phyloP scores from a whole-genome alignment of 495 filamentous ascomycete species.

The Penicillium chermesinum region DNA sequence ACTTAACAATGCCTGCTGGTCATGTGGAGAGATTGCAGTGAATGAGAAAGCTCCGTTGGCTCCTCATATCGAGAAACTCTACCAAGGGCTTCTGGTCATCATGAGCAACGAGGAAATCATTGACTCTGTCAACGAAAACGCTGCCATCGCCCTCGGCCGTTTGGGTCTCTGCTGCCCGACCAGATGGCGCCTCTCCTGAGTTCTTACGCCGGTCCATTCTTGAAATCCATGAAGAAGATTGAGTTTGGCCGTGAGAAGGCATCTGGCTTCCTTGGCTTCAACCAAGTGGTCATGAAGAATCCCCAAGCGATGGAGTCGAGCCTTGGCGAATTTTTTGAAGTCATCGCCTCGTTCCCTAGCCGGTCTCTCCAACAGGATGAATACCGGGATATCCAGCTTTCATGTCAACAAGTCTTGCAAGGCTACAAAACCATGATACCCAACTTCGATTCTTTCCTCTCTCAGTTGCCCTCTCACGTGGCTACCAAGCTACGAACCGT shows the following conservation, averaged over 20 bases:
- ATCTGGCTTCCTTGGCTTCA: conserved; percentile 87
- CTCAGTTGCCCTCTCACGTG: conserved; percentile 58
- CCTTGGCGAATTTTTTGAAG: conserved; percentile 74
- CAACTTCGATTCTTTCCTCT: conserved; percentile 74
- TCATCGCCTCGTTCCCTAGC: conserved; percentile 69
- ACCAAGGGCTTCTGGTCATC: conserved; percentile 69
- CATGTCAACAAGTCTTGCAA: conserved; percentile 66
- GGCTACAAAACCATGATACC: conserved; percentile 83
- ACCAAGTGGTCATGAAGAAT: conserved; percentile 75
- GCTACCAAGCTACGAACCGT: conserved; percentile 49
- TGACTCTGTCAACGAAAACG: conserved; percentile 90
- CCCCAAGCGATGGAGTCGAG: conserved; percentile 87
- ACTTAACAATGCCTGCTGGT: conserved; percentile 98
- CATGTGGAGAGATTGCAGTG: conserved; percentile 87
- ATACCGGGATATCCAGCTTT: conserved; percentile 46
- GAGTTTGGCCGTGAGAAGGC: conserved; percentile 92
- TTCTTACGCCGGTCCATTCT: conserved; percentile 73
- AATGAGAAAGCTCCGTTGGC: conserved; percentile 74
- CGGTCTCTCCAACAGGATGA: conserved; percentile 50
- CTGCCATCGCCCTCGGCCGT: conserved; percentile 86
- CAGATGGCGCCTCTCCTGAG: conserved; percentile 75
- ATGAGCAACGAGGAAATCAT: conserved; percentile 79
- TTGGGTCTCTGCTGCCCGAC: conserved; percentile 79
- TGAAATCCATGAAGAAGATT: conserved; percentile 76
- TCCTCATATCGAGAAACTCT: conserved; percentile 71